phyloP scores from a whole-genome alignment of 306 rosid species.

The Vicia faba region DNA sequence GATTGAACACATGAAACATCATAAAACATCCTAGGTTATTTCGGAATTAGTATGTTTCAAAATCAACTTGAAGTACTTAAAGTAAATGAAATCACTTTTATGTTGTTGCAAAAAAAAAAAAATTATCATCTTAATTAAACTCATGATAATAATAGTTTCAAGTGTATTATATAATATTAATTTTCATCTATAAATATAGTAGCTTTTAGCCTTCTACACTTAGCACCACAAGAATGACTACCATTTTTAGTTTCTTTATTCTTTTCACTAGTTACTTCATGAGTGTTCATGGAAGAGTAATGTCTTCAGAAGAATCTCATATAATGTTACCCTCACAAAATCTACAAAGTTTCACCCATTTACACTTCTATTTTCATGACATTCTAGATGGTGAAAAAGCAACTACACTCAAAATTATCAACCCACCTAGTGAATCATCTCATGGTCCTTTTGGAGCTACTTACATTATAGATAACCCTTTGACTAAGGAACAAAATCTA shows the following conservation, averaged over 20 bases:
- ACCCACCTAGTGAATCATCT: constrained; percentile 22
- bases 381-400: constrained; percentile 26
- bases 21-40: too few relatives aligned
- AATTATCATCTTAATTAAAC: too few relatives aligned
- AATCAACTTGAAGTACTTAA: too few relatives aligned
- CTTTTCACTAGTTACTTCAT: constrained; percentile 7
- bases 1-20: too few relatives aligned
- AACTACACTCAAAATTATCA: constrained; percentile 24
- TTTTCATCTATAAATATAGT: not conserved
- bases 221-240: not conserved
- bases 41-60: too few relatives aligned
- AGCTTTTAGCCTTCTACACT: not conserved
- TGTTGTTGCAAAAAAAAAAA: too few relatives aligned
- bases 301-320: constrained; percentile 22
- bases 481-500: constrained; percentile 36
- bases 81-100: too few relatives aligned
- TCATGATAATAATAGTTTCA: too few relatives aligned
- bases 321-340: not conserved
- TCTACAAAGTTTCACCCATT: constrained; percentile 33
- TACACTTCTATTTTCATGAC: constrained; percentile 59
- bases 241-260: not conserved
- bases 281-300: not conserved
- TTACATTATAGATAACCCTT: constrained; percentile 35
- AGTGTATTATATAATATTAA: too few relatives aligned
- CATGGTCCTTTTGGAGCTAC: constrained; percentile 34